Conservation (phyloP, 2,329 filamentous ascomycete genomes). For the Colletotrichum aenigma region DNA sequence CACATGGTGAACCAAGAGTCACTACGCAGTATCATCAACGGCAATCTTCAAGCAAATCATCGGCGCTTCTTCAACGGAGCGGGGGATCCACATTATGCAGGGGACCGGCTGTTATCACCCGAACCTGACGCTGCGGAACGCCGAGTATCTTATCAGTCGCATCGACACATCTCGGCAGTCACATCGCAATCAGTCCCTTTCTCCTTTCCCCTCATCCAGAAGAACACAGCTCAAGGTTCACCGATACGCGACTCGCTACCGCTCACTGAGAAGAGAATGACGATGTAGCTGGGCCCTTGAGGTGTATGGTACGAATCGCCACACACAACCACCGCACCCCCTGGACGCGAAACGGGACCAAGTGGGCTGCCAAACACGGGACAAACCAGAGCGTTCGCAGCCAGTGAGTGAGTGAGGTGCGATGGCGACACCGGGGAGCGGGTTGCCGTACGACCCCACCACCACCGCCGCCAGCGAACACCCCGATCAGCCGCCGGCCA, state of each 20-base stretch:
- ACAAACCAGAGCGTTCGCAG: neutral
- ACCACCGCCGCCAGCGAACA: neutral
- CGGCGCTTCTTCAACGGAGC: neutral
- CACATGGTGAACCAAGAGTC: neutral
- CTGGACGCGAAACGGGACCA: neutral
- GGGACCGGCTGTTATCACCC: neutral
- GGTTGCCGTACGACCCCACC: neutral
- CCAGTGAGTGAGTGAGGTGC: neutral
- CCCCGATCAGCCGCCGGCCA: neutral
- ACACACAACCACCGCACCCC: neutral
- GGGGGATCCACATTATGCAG: neutral
- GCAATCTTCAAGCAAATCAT: neutral
- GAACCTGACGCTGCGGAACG: neutral
- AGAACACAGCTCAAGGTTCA: neutral
- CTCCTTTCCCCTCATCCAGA: neutral
- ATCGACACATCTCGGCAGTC: neutral
- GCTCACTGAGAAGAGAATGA: neutral
- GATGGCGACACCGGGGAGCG: neutral
- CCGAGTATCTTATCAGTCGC: neutral
- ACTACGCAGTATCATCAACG: neutral
- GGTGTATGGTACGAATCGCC: neutral
- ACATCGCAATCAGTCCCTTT: neutral
- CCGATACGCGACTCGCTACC: neutral
- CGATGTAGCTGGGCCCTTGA: neutral
- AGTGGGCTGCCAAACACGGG: neutral